Base-by-base conservation (phyloP, 2,329 filamentous ascomycete species). In the Nothophoma quercina region DNA sequence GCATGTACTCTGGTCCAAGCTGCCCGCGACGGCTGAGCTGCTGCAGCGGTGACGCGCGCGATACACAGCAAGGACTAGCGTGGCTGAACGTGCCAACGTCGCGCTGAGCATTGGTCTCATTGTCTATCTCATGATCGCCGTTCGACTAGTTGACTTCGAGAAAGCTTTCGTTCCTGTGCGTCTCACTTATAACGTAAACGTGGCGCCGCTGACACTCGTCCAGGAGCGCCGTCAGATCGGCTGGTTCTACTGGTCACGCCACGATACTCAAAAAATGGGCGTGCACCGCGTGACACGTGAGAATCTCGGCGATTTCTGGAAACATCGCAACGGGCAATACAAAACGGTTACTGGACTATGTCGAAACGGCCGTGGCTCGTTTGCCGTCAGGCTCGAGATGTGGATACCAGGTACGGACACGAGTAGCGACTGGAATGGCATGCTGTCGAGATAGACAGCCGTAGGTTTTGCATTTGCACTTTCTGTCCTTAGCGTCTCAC, bases 1-100 rank as follows among this genome's bases (percentile, higher is more conserved):
- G 51, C 28, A 62, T 62, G 55, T 59, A 64, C 28, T 54, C 54
- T 9, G 61, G 61, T 2, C 51, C 56, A 7, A 51, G 33, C 38
- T 52, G 55, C 15, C 53, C 57, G 35, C 4, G 53, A 41, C 19
- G 45, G 30, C 18, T 47, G 16, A 45, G 53, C 34, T 32, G 52
- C 50, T 32, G 42, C 16, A 55, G 16, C 18, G 50, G 50, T 7
- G 50, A 53, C 12, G 43, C 43, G 10, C 33, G 43, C 7, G 50
- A 53, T 16, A 13, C 48, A 9, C 50, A 48, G n/a, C 50, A 53
- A 38, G n/a, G 39, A 26, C 13, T 49, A 32, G 25, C 33, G 5
- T 63, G 60, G 60, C 51, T 61, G 3, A 41, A 51, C 12, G 58
- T 55, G 9, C 58, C 60, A 2, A 49, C 48, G 5, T 63, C 56